These are phyloP conservation scores for Phytophthora fragariae DNA, from an alignment of 352 stramenopile genomes.

Conservation along the genomic window DNA sequence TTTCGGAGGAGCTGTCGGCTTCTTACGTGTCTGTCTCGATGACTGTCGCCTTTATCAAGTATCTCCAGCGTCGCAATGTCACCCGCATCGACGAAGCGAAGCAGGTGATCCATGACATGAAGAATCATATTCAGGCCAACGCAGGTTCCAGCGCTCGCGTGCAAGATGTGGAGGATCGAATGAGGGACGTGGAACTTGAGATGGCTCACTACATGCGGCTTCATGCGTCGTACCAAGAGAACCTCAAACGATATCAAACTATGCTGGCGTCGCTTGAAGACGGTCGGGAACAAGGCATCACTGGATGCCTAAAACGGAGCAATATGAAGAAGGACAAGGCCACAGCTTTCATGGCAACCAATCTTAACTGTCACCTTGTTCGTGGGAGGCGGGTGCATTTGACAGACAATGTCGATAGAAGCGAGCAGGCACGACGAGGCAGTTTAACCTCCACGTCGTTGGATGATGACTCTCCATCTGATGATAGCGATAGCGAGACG, in stretches of 20 bases:
- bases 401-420: constrained; percentile 41
- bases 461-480: constrained; percentile 39
- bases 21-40: constrained; percentile 88
- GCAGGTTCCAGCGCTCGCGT: constrained; percentile 19
- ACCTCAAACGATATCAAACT: constrained; percentile 74
- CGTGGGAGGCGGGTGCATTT: constrained; percentile 67
- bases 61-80: constrained; percentile 76
- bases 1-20: constrained; percentile 83
- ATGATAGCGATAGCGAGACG: constrained; percentile 51
- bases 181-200: constrained; percentile 59
- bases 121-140: constrained; percentile 54
- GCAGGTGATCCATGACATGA: constrained; percentile 60
- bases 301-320: constrained; percentile 83
- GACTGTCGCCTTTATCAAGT: constrained; percentile 79
- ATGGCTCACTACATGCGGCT: constrained; percentile 72
- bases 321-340: constrained; percentile 89
- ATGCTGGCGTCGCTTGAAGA: constrained; percentile 76
- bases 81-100: constrained; percentile 65
- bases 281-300: constrained; percentile 85
- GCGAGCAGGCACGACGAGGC: constrained; percentile 31
- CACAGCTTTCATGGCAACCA: constrained; percentile 88
- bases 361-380: constrained; percentile 85
- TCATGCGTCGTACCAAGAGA: constrained; percentile 67
- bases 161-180: constrained; percentile 46
- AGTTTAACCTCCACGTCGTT: constrained; percentile 43